Evolutionary conservation across 495 filamentous ascomycete species (phyloP), one percentile per base, ranked within the genome.

Genomic region (Chaetomium fimeti): DNA sequence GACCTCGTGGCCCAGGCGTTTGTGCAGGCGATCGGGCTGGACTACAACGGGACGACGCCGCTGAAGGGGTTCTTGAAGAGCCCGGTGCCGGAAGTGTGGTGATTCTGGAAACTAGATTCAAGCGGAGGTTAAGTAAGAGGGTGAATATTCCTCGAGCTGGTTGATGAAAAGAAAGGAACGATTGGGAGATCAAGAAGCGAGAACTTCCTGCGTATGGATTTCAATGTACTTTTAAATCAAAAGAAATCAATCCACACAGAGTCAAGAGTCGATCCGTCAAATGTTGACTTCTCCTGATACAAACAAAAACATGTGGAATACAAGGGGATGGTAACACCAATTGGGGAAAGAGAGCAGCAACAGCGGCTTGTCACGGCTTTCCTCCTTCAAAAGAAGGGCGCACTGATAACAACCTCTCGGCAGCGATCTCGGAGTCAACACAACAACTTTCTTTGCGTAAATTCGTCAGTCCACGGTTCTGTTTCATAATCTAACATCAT

Each of bases 1-100:
- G 75, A 83, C 64, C 75, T 84, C 6, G 84, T 87, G 16, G 81
- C 82, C 0, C 78, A 83, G 67, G 84, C 85, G 40, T 89, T 89
- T 70, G 81, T 86, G 57, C 86, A 87, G 76, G 87, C 78, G 0
- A 68, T 88, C 8, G 70, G 77, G 28, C 84, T 81, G 65, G 76
- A 72, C 9, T 72, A 63, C 15, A 77, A 76, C 48, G 71, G 73
- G 57, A 72, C 71, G 27, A 75, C 73, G 65, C 65, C 71, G 61
- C 55, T 75, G 47, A 66, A 66, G 63, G 48, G 40, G 32, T 74
- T 63, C 54, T 18, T 75, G 18, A 72, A 58, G 64, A 56, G 24
- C 6, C 61, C 63, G 24, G 52, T 64, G 29, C 71, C 71, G 15
- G 57, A 4, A 29, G 68, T 72, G 32, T 75, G 56, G 5, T 74